Base-by-base conservation (phyloP, 2,329 filamentous ascomycete species). In the Cordyceps fumosorosea region DNA sequence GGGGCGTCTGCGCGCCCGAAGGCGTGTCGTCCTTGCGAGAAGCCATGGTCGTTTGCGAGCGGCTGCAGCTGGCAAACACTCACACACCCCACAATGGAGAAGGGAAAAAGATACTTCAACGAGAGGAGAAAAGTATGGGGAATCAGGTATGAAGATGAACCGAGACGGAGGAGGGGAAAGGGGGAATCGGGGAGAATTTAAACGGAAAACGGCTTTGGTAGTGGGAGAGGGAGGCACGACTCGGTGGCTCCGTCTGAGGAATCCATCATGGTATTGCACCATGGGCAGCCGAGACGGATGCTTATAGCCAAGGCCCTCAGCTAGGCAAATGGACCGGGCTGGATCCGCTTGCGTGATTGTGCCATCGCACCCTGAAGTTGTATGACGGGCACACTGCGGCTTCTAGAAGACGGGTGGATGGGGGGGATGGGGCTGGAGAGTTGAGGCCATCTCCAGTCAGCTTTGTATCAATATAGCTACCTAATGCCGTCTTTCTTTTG, bases 291-390 rank as follows among this genome's bases (percentile, higher is more conserved):
- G 12, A 12, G 12, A 37, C 3, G 34, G 11, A 37, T 37, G 34
- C 29, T 29, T 29, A 29, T 4, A 29, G 34, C 34, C 34, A 10
- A 16, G 18, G 53, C 14, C 37, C 40, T n/a, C 42, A 47, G 54
- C 54, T 56, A 22, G 54, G 40, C 18, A 37, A 37, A 42, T 59
- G 34, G 47, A 3, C 47, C 56, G 11, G 56, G 32, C 24, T 18
- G 32, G 57, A 45, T 60, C 48, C 57, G 57, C 60, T 54, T 59
- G 16, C 37, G 34, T 26, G 40, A 62, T 62, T 62, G 60, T 62
- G 60, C 53, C 60, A 62, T 62, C 60, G 60, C 45, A 62, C 54
- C 60, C 60, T 56, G 18, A 44, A 56, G 29, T 60, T 60, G 57
- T 12, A 60, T 60, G 34, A 59, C 52, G 45, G 45, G 37, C 14